Evolutionary conservation across 345 rosid species (phyloP), one percentile per base, ranked within the genome.

Genomic region (Eucalyptus grandis): DNA sequence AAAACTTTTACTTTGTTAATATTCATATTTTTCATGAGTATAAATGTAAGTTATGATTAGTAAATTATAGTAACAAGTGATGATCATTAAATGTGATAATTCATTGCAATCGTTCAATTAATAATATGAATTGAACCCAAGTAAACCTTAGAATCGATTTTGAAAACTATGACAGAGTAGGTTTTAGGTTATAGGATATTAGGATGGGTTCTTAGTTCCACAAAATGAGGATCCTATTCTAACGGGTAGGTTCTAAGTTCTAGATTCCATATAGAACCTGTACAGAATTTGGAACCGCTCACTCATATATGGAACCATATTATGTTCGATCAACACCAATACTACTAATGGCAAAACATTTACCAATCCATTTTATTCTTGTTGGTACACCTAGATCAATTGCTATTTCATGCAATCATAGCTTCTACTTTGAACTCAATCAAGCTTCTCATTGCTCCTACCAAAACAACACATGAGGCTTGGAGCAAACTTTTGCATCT

Each of bases 211-310:
- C 58, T 53, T 53, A 53, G 10, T 8, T 53, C 26, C 58, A 53
- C 58, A 53, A 53, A 53, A 53, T 53, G 5, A 53, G 58, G 58
- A 53, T 53, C 58, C 11, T 8, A 19, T 8, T 53, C 5, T 0
- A 8, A 53, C 1, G 0, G 5, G 26, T 53, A 4, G 11, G 11
- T 53, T 51, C 24, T 53, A 53, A 10, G 0, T 19, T 53, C 5
- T 53, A 53, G 26, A 53, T 53, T 19, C 11, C 11, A 53, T 53
- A 0, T 19, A 53, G 1, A 53, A 2, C 58, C 2, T 19, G 0
- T 19, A 19, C 2, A 0, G 11, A 53, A 53, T 53, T 0, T 53
- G 5, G 1, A 53, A 53, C 0, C 11, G 1, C 26, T 19, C 26
- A 53, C 58, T 19, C 2, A 0, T 53, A 53, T 53, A 53, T 53